Evolutionary conservation across 2,329 filamentous ascomycete genomes (phyloP), one percentile per base, ranked within the genome.

Genomic region (Bisporella sp.): DNA sequence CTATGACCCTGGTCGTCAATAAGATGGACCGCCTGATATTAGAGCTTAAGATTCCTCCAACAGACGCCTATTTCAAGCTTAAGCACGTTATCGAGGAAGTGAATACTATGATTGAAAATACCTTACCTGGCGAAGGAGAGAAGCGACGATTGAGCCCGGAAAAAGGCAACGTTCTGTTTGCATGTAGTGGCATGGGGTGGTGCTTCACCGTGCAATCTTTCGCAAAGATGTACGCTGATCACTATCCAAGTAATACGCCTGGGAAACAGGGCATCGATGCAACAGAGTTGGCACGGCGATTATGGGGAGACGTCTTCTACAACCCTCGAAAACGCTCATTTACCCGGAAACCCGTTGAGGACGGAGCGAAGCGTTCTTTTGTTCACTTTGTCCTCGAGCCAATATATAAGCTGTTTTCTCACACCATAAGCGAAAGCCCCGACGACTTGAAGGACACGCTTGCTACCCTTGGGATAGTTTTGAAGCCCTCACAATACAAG

Each of bases 1-100:
- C 93, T 1, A 71, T 99, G 59, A 93, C 89, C 0, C 73, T 99
- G 54, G 82, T 99, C 50, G 79, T 99, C 70, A 99, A 97, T 77
- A 99, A 99, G 73, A 86, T 99, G 82, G 93, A 99, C 62, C 84
- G 93, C 29, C 73, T 99, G 53, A 96, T 99, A 55, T 71, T 99
- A 43, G 93, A 99, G 70, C 75, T 99, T 46, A 95, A 95, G 68
- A 77, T 99, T 11, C 93, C 93, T 2, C 93, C 93, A 2, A 89
- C 84, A 57, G 93, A 99, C 66, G 93, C 93, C 9, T 99, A 99
- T 72, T 97, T 96, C 77, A 99, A 99, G 75, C 76, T 99, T 49
- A 97, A 96, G 71, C 91, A 97, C 67, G 90, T 96, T n/a, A 82
- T 99, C 48, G 93, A 99, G 68, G 89, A 97, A 69, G 91, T 99